Base-by-base conservation (phyloP, 345 rosid species). In the Hibiscus syriacus region DNA sequence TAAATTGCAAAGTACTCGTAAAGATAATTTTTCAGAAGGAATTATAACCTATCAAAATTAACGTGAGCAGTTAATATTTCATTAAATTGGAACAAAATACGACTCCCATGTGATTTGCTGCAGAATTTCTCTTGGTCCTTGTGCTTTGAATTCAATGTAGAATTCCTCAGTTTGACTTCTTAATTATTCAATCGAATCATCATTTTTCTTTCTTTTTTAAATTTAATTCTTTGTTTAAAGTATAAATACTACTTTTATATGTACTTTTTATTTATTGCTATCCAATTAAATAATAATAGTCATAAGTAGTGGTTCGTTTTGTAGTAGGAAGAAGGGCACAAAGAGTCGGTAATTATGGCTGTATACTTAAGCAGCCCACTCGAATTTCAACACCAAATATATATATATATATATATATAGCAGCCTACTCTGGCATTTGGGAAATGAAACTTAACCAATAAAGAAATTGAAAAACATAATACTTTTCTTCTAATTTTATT, bases 81-180 rank as follows among this genome's bases (percentile, higher is more conserved):
- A n/a, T n/a, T n/a, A n/a, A n/a, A n/a, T n/a, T n/a, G n/a, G n/a
- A n/a, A n/a, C n/a, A n/a, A n/a, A n/a, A n/a, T n/a, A n/a, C n/a
- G n/a, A n/a, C 68, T 54, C 64, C 70, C 59, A 87, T 82, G 92
- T 87, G 92, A 83, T 72, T 64, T 64, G 71, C 89, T 81, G 88
- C 77, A 69, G 2, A 73, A 69, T 69, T 55, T 17, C 72, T 69
- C 62, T 87, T 71, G 92, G 76, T 76, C 76, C 38, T 19, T 67
- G 87, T 77, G 83, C 80, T 79, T 83, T 81, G 79, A 77, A 78
- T 72, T 83, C 77, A 78, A 78, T 71, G 70, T 77, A 73, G 78
- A 77, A 76, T 70, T 80, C 71, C 67, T 71, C 74, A 29, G 74
- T 76, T 85, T 83, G 86, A 81, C 85, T 83, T 80, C 27, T 41